A percentile compares a stretch with the other conserved stretches of the same genome.
phyloP scores from a whole-genome alignment of 2,329 filamentous ascomycete species.

The Aspergillus sp. region DNA sequence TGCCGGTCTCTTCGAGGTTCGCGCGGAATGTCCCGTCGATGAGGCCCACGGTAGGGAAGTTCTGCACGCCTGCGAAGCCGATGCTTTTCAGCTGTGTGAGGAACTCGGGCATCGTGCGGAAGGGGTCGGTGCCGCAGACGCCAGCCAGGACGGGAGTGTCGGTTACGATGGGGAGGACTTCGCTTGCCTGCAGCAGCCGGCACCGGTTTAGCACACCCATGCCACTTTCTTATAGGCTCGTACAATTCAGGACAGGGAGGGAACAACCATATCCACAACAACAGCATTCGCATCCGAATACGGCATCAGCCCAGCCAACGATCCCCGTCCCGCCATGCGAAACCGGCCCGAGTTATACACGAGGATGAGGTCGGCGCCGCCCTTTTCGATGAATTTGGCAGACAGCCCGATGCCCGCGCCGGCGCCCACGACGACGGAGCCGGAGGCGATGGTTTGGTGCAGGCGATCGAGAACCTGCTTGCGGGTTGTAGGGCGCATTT shows the following conservation, averaged over 20 bases:
- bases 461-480: constrained; percentile 50
- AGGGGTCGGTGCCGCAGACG: constrained; percentile 63
- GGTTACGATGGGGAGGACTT: constrained; percentile 58
- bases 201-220: no score
- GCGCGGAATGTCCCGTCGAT: constrained; percentile 60
- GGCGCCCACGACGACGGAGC: constrained; percentile 57
- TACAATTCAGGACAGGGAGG: no score
- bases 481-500: constrained; percentile 52
- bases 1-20: constrained; percentile 63
- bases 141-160: constrained; percentile 60
- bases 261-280: constrained; percentile 56
- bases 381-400: constrained; percentile 61
- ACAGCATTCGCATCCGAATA: constrained; percentile 64
- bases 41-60: constrained; percentile 64
- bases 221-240: no score
- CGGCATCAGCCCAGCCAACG: constrained; percentile 61
- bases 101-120: constrained; percentile 54
- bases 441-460: constrained; percentile 46
- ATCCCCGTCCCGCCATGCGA: constrained; percentile 64
- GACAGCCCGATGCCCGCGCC: constrained; percentile 62
- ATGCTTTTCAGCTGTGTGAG: constrained; percentile 52
- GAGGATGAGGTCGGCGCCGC: constrained; percentile 61
- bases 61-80: constrained; percentile 63
- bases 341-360: constrained; percentile 66
- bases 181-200: constrained; percentile 41